phyloP scores from a whole-genome alignment of 805 yeast genomes.

The Lachancea thermotolerans region DNA sequence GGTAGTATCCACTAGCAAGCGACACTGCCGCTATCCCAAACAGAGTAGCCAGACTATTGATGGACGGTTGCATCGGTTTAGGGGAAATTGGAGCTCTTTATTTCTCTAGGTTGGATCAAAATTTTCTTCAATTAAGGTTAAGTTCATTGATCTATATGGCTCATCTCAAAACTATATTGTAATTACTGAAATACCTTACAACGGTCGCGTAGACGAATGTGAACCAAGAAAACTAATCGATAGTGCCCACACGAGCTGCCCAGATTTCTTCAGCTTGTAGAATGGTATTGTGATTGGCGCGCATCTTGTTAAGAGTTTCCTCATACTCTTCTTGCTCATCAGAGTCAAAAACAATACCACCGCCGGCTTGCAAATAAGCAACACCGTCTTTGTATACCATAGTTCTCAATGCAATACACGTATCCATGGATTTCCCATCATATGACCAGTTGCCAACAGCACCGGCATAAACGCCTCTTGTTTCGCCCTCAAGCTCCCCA shows the following conservation, averaged over 20 bases:
- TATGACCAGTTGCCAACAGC: constrained; percentile 99
- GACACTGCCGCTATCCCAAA: constrained; percentile 26
- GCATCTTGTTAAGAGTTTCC: constrained; percentile 96
- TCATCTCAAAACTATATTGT: too few species aligned
- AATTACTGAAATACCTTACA: too few species aligned
- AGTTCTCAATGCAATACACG: constrained; percentile 95
- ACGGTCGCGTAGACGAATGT: too few species aligned
- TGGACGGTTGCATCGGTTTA: constrained; percentile 8
- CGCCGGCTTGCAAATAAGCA: constrained; percentile 97
- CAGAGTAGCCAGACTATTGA: constrained; percentile 14
- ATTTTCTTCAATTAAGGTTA: too few species aligned
- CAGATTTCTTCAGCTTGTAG: constrained; percentile 85
- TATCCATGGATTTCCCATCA: constrained; percentile 91
- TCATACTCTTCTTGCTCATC: constrained; percentile 93
- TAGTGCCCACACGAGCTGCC: constrained; percentile 40
- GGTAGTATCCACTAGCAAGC: constrained; percentile 25
- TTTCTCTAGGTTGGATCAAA: too few species aligned
- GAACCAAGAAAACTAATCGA: not conserved
- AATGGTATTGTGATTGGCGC: constrained; percentile 83
- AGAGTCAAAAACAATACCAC: constrained; percentile 94
- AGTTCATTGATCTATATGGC: too few species aligned
- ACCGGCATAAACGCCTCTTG: constrained; percentile 96
- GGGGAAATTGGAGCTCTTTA: not conserved
- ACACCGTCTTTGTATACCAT: constrained; percentile 89
- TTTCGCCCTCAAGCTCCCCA: constrained; percentile 81